Evolutionary conservation across 2,329 filamentous ascomycete species (phyloP), one percentile per base, ranked within the genome.

Genomic region (Metarhizium anisopliae): DNA sequence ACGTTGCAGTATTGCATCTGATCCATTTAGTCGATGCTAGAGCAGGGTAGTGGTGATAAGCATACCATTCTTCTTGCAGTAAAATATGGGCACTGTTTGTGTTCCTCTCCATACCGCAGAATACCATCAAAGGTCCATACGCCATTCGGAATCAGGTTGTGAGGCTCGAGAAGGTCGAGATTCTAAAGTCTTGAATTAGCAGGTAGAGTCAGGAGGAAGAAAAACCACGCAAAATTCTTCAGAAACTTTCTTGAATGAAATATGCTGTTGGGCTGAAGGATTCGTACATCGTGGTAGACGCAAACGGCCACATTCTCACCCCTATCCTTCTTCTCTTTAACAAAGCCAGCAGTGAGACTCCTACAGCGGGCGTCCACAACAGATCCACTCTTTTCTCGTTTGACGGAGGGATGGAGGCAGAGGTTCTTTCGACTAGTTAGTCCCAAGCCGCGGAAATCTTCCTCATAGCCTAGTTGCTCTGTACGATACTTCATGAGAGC

Each of bases 1-100:
- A 99, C 91, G 69, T 99, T 97, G 80, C 94, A 99, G 68, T 92
- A 97, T 65, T 94, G 87, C 93, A 99, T 97, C 87, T 91, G 61
- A 53, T 59, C 30, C 49, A 40, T 59, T 61, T 25, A 63, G 58
- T 30, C 18, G 14, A 7, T 45, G 42, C 16, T 18, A 20, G 42
- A 45, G 42, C 42, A 45, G 14, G 42, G 6, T 25, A 20, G 18
- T 11, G n/a, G 3, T 38, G 50, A 14, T 16, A 14, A n/a, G 32
- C 77, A 65, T 72, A 90, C 88, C 94, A 99, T 99, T 60, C 94
- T 85, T 57, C 94, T 82, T 14, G 90, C 89, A 14, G 93, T 96
- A 65, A 99, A 99, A 69, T 99, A 99, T 0, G 94, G 94, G 64
- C 94, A 99, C 70, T 97, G 94, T 68, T 96, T 96, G 60, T 96